These are phyloP conservation scores for Botryotinia calthae DNA, from an alignment of 2,329 filamentous ascomycete species.

Conservation along the genomic window DNA sequence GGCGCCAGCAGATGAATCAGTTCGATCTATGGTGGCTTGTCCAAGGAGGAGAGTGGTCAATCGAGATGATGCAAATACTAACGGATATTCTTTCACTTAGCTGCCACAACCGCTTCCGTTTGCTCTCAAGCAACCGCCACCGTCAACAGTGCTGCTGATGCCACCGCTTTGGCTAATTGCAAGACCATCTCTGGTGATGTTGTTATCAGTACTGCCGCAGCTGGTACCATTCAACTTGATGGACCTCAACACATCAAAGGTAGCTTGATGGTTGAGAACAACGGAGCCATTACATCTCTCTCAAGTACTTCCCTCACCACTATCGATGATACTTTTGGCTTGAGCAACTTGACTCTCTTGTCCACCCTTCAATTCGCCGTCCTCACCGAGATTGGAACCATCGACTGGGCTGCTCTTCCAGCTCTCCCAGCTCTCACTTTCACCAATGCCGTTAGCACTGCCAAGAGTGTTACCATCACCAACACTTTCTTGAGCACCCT, in stretches of 20 bases:
- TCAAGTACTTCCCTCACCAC: conserved; percentile 57
- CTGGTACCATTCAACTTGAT: conserved; percentile 53
- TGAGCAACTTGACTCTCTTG: conserved; percentile 68
- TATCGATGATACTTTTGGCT: conserved; percentile 68
- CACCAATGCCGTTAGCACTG: conserved; percentile 60
- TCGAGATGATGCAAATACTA: background rate
- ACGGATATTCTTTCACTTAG: background rate
- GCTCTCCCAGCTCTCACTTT: conserved; percentile 58
- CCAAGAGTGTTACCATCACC: conserved; percentile 68
- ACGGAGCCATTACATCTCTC: conserved; percentile 62
- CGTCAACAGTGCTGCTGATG: conserved; percentile 37
- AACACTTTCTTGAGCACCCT: conserved; percentile 83
- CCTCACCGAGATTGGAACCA: conserved; percentile 60
- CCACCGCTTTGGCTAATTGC: conserved; percentile 32
- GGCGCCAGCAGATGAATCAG: background rate
- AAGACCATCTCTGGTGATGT: conserved; percentile 38
- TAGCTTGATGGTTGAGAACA: conserved; percentile 58
- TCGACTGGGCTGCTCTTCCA: conserved; percentile 72
- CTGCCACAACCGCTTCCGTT: conserved; percentile 20
- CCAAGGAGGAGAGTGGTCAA: background rate
- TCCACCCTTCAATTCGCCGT: conserved; percentile 63
- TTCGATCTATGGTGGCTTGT: background rate
- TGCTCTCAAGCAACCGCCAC: conserved; percentile 37
- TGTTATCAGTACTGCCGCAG: conserved; percentile 37
- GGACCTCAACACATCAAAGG: conserved; percentile 57